Evolutionary conservation across 805 yeast genomes (phyloP).

Genomic region (Komagataella ulmi): DNA sequence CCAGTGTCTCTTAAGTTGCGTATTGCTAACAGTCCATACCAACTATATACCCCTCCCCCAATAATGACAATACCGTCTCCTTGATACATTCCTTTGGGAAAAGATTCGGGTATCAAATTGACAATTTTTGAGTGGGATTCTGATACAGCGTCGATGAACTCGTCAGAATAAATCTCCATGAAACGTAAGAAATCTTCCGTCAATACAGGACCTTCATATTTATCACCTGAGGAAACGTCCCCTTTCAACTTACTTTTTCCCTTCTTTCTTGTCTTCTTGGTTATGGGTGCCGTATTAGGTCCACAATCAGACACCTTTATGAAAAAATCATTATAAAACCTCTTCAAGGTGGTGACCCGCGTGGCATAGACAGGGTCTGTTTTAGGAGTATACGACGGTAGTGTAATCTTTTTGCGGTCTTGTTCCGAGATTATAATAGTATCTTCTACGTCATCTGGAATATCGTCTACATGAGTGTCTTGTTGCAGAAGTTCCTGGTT

Average conservation of each 20-base stretch:
- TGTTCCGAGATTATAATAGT: neutral
- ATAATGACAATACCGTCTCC: slow-evolving; percentile 48
- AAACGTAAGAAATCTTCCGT: slow-evolving; percentile 1
- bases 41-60: slow-evolving; percentile 42
- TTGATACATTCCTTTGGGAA: slow-evolving; percentile 22
- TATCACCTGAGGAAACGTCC: neutral
- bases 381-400: neutral
- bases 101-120: slow-evolving; percentile 29
- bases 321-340: neutral
- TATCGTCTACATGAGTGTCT: neutral
- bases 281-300: neutral
- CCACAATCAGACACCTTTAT: neutral
- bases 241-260: neutral
- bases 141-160: slow-evolving; percentile 30
- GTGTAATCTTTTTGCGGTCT: neutral
- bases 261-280: neutral
- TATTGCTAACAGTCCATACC: slow-evolving; percentile 36
- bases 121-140: slow-evolving; percentile 33
- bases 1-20: slow-evolving; percentile 35
- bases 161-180: slow-evolving; percentile 14
- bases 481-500: neutral
- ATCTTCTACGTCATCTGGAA: neutral
- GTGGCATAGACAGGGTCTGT: neutral
- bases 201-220: slow-evolving; percentile 2
- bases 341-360: neutral